Base-by-base conservation (phyloP, 2,329 filamentous ascomycete genomes). In the Penicillium sp. region DNA sequence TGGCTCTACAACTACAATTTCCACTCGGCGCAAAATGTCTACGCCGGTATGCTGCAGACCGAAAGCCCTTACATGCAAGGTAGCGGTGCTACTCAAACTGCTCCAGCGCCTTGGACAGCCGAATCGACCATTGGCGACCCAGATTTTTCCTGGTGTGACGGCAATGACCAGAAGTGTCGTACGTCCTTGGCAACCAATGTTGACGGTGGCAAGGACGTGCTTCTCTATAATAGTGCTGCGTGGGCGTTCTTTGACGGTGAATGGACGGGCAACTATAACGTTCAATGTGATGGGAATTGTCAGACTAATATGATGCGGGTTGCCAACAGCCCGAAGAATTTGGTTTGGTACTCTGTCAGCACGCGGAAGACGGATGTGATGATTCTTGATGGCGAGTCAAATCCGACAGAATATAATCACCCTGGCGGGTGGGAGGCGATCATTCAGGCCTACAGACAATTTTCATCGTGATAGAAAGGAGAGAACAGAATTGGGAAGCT, bases 1-100 rank as follows among this genome's bases (percentile, higher is more conserved):
- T 71, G 73, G 55, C 64, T 79, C 2, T 80, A 80, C 61, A 70
- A 78, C 52, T 79, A 78, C 61, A 76, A 78, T 48, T 70, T 79
- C 60, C 65, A 74, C 56, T 64, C 70, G 16, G 72, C 74, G 0
- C 51, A 65, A 34, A 75, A 77, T 42, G 65, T 79, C 23, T 79
- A 72, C 53, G 66, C 70, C 4, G 75, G 67, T 6, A 56, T 70
- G 26, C 52, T 70, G 24, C 70, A 72, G 52, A 62, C 61, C n/a
- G 70, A 72, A 39, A 66, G 61, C 0, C 67, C 69, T 0, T 72
- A 72, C 41, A 70, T 69, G 65, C 68, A 71, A 52, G 67, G 68
- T 0, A 41, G 50, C 1, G 65, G 64, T n/a, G 64, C 60, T 21
- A 56, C 56, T 31, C 49, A 64, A 42, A 57, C 58, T 1, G 67